Evolutionary conservation across 495 filamentous ascomycete genomes (phyloP).

Genomic region (Chaetomidium leptoderma): DNA sequence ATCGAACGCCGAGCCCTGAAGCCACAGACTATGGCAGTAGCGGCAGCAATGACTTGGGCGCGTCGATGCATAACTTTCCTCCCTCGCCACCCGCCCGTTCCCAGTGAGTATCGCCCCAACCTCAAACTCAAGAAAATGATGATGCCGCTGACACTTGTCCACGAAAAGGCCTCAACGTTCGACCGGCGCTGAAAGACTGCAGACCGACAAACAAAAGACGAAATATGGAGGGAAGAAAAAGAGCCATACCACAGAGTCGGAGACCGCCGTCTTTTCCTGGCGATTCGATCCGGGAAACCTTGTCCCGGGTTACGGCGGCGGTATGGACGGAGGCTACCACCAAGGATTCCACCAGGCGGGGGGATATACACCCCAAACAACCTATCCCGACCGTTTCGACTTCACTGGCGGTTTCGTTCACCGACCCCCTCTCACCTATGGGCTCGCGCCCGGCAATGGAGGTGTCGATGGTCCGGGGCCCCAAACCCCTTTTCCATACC

Average conservation of each 20-base stretch:
- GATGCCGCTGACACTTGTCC: not conserved
- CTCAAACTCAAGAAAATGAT: accelerated
- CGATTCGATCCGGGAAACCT: not conserved
- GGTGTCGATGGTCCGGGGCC: too few species aligned
- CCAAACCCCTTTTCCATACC: too few species aligned
- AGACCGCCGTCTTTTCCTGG: not conserved
- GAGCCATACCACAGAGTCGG: not conserved
- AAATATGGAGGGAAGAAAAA: not conserved
- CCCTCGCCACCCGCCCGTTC: not conserved
- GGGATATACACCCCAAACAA: too few species aligned
- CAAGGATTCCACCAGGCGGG: not conserved
- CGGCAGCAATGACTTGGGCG: not conserved
- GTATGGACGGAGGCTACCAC: not conserved
- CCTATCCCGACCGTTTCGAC: too few species aligned
- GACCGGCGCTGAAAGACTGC: not conserved
- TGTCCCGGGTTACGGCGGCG: not conserved
- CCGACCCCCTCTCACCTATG: too few species aligned
- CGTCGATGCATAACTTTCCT: not conserved
- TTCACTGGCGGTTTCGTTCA: too few species aligned
- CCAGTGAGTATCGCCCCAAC: not conserved
- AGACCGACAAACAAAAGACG: not conserved
- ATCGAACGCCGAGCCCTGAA: not conserved
- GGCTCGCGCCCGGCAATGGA: too few species aligned
- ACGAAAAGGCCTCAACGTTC: not conserved
- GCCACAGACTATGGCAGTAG: not conserved